phyloP scores from a whole-genome alignment of 1,284 basidiomycete genomes.

The Stereum hirsutum region DNA sequence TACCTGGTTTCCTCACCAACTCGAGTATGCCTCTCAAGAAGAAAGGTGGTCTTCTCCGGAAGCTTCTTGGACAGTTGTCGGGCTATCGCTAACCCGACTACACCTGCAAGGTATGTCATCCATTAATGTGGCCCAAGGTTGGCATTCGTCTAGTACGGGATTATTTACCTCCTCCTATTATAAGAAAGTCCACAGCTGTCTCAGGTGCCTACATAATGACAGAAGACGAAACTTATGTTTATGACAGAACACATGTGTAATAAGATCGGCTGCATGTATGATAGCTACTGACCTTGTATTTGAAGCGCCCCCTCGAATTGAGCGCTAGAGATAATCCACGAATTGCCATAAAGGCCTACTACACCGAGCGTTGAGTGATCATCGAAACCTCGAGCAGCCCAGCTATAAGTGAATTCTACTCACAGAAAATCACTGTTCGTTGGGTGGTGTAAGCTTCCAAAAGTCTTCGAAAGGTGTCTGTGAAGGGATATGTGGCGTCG shows the following conservation, averaged over 20 bases:
- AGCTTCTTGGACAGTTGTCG: constrained; percentile 63
- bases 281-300: constrained; percentile 43
- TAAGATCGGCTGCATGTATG: not conserved
- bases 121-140: not conserved
- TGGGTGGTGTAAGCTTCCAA: not conserved
- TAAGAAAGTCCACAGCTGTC: constrained; percentile 75
- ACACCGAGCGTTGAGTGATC: no score
- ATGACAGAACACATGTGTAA: not conserved
- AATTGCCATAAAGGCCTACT: no score
- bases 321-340: constrained; percentile 45
- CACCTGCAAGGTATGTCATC: constrained; percentile 36
- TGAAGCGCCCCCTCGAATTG: constrained; percentile 51
- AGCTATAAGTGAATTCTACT: no score
- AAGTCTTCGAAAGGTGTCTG: no score
- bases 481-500: no score
- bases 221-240: not conserved
- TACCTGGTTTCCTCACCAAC: constrained; percentile 83
- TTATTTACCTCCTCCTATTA: constrained; percentile 80
- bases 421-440: not conserved
- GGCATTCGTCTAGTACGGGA: not conserved
- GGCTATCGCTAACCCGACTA: constrained; percentile 85
- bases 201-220: constrained; percentile 56
- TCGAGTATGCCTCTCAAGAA: constrained; percentile 73
- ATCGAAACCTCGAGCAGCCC: no score
- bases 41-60: constrained; percentile 68